Conservation (phyloP, 768 basidiomycete species). For the Saitozyma podzolica region DNA sequence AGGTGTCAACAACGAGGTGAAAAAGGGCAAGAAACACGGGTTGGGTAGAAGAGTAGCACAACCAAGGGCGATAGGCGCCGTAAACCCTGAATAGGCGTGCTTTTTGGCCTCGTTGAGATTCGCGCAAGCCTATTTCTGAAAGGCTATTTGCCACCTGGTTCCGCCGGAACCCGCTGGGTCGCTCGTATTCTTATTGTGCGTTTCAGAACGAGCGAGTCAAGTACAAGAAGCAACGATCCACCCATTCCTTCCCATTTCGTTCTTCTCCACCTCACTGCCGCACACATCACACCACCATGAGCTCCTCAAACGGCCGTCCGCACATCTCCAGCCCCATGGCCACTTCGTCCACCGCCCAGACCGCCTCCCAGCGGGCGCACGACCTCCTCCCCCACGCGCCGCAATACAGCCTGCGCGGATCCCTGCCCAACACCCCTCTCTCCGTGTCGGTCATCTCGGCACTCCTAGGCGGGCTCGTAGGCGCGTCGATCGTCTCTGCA, state of each 20-base stretch:
- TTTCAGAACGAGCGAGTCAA: too few species aligned
- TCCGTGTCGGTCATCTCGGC: constrained; percentile 76
- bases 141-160: too few species aligned
- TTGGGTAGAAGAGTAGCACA: too few species aligned
- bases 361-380: not conserved
- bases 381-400: constrained; percentile 30
- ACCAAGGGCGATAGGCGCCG: too few species aligned
- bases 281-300: not conserved
- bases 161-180: too few species aligned
- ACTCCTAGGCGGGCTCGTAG: constrained; percentile 72
- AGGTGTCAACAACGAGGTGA: too few species aligned
- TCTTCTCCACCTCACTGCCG: not conserved
- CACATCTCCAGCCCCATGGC: constrained; percentile 11
- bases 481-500: constrained; percentile 58
- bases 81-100: too few species aligned
- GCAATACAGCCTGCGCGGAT: constrained; percentile 56
- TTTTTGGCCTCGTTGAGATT: too few species aligned
- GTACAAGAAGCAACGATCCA: too few species aligned
- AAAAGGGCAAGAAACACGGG: too few species aligned
- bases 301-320: not conserved
- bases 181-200: too few species aligned
- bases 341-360: not conserved
- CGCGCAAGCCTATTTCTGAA: too few species aligned
- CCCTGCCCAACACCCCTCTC: constrained; percentile 86
- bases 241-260: not conserved